A percentile compares a stretch with the other conserved stretches of the same genome.
phyloP scores from a whole-genome alignment of 305 asterid species.

The Stenogyne calaminthoides region DNA sequence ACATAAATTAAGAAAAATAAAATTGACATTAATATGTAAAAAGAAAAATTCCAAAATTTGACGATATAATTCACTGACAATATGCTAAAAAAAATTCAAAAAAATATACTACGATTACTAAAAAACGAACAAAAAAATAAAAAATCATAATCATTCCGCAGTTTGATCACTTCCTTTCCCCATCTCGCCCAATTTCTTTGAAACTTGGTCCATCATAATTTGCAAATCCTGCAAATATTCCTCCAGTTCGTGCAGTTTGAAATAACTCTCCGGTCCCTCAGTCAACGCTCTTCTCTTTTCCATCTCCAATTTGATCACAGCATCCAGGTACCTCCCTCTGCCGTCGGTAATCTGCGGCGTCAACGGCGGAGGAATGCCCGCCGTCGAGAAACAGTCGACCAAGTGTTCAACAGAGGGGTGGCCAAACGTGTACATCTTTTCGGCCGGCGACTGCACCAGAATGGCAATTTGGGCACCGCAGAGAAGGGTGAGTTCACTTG shows the following conservation, averaged over 20 bases:
- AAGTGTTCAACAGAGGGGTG: slow-evolving; percentile 36
- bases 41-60: too few relatives aligned
- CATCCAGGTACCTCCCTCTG: slow-evolving; percentile 8
- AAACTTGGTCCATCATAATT: too few relatives aligned
- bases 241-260: slow-evolving; percentile 40
- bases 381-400: slow-evolving; percentile 22
- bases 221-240: neutral
- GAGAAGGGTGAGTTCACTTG: slow-evolving; percentile 40
- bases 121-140: too few relatives aligned
- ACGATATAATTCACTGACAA: neutral
- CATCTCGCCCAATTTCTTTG: slow-evolving; percentile 13
- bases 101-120: neutral
- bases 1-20: too few relatives aligned
- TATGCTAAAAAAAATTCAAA: too few relatives aligned
- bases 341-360: neutral
- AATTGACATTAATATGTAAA: too few relatives aligned
- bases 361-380: neutral
- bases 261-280: neutral
- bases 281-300: neutral
- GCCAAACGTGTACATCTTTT: slow-evolving; percentile 39
- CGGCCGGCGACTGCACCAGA: slow-evolving; percentile 41
- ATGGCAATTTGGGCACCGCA: slow-evolving; percentile 41
- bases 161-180: neutral
- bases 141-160: neutral
- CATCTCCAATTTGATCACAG: slow-evolving; percentile 19